Percentiles rank a stretch among this genome's conserved stretches.
Evolutionary conservation across 805 yeast species (phyloP).

Genomic region (Candida insectalens): DNA sequence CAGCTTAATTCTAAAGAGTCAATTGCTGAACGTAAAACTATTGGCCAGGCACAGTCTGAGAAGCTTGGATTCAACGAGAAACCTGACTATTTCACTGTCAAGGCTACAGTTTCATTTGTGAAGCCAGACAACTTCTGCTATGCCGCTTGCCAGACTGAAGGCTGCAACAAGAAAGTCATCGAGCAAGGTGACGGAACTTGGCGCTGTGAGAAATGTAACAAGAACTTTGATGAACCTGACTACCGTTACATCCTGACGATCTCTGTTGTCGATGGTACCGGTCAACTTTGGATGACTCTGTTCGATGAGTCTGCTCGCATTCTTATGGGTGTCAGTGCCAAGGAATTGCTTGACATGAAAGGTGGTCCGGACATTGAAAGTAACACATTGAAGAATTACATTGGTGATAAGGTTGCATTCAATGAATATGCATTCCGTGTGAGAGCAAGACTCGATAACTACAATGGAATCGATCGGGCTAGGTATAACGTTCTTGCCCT

Average conservation of each 20-base stretch:
- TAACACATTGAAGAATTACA: constrained; percentile 21
- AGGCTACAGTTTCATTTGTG: constrained; percentile 64
- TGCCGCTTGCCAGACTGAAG: constrained; percentile 75
- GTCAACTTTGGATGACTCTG: constrained; percentile 76
- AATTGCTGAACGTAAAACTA: constrained; percentile 52
- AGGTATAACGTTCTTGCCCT: constrained; percentile 60
- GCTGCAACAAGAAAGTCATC: constrained; percentile 77
- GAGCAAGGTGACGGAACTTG: constrained; percentile 67
- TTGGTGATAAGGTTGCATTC: constrained; percentile 35
- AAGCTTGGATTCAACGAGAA: constrained; percentile 66
- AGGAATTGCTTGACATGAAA: constrained; percentile 42
- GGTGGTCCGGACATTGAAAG: constrained; percentile 34
- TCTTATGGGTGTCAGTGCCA: constrained; percentile 54
- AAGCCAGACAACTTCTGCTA: constrained; percentile 74
- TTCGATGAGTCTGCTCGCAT: constrained; percentile 78
- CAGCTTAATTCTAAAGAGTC: constrained; percentile 27
- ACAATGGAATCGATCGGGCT: constrained; percentile 67
- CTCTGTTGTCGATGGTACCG: constrained; percentile 71
- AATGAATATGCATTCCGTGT: constrained; percentile 67
- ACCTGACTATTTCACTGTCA: constrained; percentile 69
- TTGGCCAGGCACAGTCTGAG: constrained; percentile 54
- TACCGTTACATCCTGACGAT: constrained; percentile 75
- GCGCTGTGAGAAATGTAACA: constrained; percentile 91
- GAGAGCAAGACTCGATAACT: constrained; percentile 75
- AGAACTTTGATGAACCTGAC: constrained; percentile 55